Evolutionary conservation across 768 basidiomycete genomes (phyloP).

Genomic region (Psilocybe cyanescens): DNA sequence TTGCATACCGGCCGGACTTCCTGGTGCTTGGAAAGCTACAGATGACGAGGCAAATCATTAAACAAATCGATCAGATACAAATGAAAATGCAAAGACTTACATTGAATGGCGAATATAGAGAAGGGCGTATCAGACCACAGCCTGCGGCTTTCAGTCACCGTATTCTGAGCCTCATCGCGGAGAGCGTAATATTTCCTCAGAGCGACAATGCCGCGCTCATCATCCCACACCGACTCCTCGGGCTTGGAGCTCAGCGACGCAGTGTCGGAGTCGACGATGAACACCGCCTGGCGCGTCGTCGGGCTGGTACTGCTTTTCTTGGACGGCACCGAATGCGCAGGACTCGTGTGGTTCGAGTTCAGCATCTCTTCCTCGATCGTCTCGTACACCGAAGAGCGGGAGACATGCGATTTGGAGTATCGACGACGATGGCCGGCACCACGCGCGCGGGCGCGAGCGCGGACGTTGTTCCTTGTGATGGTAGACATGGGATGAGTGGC

Average conservation of each 20-base stretch:
- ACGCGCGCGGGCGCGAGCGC: conserved; percentile 53
- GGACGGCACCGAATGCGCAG: conserved; percentile 14
- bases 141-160: conserved; percentile 68
- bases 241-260: conserved; percentile 48
- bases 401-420: conserved; percentile 63
- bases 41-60: conserved; percentile 4
- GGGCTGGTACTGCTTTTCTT: conserved; percentile 39
- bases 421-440: conserved; percentile 76
- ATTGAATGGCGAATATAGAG: conserved; percentile 72
- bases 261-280: conserved; percentile 61
- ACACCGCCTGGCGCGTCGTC: conserved; percentile 46
- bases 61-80: background rate
- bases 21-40: conserved; percentile 73
- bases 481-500: conserved; percentile 53
- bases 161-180: conserved; percentile 66
- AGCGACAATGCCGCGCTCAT: conserved; percentile 67
- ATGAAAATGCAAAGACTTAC: conserved; percentile 44
- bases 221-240: conserved; percentile 57
- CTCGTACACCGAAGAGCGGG: conserved; percentile 74
- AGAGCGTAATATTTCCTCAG: conserved; percentile 72
- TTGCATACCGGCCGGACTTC: conserved; percentile 66
- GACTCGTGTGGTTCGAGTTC: conserved; percentile 23
- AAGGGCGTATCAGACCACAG: conserved; percentile 74
- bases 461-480: conserved; percentile 36
- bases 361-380: conserved; percentile 76